A percentile compares a stretch with the other conserved stretches of the same genome.
phyloP scores from a whole-genome alignment of 176 grass and related monocot species.

The Triticum dicoccoides region DNA sequence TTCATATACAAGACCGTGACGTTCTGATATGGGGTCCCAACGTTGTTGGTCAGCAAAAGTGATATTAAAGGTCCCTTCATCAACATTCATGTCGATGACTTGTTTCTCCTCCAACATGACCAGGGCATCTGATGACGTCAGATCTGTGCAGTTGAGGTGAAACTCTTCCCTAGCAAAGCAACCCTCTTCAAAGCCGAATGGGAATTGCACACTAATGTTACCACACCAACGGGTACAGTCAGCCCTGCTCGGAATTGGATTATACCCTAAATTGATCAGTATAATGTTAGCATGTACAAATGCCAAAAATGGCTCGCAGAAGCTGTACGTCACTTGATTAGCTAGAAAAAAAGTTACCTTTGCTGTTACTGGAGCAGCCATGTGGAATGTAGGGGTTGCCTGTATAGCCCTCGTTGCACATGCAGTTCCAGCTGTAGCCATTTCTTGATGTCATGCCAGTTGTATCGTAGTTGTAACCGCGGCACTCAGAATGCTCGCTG shows the following conservation, averaged over 20 bases:
- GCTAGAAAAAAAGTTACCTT: background rate
- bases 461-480: background rate
- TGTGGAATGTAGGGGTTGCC: background rate
- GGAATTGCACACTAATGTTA: background rate
- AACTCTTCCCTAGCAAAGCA: background rate
- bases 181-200: background rate
- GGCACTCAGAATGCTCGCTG: background rate
- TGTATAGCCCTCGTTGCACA: background rate
- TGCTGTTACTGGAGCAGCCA: background rate
- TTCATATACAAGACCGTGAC: too few species aligned
- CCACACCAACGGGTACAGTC: background rate
- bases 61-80: background rate
- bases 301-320: background rate
- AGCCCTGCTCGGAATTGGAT: background rate
- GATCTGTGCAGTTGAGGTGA: background rate
- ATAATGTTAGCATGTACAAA: background rate
- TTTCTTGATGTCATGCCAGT: background rate
- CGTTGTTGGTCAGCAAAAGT: background rate
- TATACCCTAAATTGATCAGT: background rate
- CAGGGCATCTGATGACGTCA: background rate
- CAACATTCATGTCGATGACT: background rate
- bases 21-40: background rate
- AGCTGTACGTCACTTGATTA: background rate
- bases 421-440: background rate
- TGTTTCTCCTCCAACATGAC: background rate